Evolutionary conservation across 352 stramenopile species (phyloP).

Genomic region (Globisporangium ultimum): DNA sequence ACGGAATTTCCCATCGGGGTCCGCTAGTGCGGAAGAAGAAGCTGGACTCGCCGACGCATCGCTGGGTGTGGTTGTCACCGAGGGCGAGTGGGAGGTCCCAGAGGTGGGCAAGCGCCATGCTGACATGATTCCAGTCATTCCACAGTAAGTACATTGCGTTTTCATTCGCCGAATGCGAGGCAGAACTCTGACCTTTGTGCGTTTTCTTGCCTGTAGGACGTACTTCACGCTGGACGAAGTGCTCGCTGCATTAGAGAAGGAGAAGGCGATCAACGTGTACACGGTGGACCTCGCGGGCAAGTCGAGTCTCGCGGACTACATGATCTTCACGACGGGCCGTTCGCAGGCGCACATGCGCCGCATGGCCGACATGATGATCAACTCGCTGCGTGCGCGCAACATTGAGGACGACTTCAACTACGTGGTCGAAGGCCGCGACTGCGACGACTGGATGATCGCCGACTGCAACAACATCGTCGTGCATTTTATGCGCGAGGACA

Average conservation of each 20-base stretch:
- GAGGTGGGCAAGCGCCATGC: conserved; percentile 69
- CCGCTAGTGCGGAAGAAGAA: conserved; percentile 21
- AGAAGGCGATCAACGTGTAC: conserved; percentile 80
- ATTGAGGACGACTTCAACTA: conserved; percentile 79
- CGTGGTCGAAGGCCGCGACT: conserved; percentile 82
- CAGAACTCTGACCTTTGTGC: background rate
- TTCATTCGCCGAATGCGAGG: too few species aligned
- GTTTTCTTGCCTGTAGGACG: conserved; percentile 17
- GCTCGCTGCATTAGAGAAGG: conserved; percentile 49
- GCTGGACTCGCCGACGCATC: conserved; percentile 13
- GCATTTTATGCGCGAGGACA: conserved; percentile 82
- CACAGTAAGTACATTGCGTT: conserved; percentile 19
- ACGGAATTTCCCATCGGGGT: conserved; percentile 61
- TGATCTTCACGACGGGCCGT: conserved; percentile 86
- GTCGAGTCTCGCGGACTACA: conserved; percentile 82
- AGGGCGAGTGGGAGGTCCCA: conserved; percentile 58
- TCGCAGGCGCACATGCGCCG: conserved; percentile 85
- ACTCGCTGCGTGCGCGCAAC: conserved; percentile 71
- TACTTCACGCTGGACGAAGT: conserved; percentile 80
- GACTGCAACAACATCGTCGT: conserved; percentile 90
- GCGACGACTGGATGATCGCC: conserved; percentile 92
- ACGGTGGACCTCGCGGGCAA: conserved; percentile 72
- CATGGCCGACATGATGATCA: conserved; percentile 86
- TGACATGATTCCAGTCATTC: conserved; percentile 65
- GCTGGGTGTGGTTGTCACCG: conserved; percentile 5